Percentiles rank a stretch among this genome's conserved stretches.
Conservation (phyloP, 2,329 filamentous ascomycete species). For the Fusarium chlamydosporum region DNA sequence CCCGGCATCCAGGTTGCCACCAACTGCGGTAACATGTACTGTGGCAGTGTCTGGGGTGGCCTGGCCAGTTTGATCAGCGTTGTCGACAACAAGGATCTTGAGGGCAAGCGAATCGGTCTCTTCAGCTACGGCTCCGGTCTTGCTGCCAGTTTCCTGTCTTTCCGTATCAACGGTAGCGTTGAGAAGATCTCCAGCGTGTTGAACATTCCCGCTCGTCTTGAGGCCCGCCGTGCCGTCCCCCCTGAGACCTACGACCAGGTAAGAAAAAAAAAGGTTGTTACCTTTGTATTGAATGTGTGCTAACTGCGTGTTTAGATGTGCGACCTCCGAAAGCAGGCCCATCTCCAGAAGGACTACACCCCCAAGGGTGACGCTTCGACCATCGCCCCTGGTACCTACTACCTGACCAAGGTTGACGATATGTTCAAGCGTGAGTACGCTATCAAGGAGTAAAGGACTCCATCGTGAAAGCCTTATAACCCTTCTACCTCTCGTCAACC, state of each 20-base stretch:
- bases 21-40: conserved; percentile 79
- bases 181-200: conserved; percentile 76
- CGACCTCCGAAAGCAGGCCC: conserved; percentile 83
- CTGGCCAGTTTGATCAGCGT: conserved; percentile 78
- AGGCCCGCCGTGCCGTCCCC: conserved; percentile 73
- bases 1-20: conserved; percentile 82
- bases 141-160: conserved; percentile 78
- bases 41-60: conserved; percentile 81
- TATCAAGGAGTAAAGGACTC: conserved; percentile 74
- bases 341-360: conserved; percentile 83
- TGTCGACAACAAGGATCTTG: conserved; percentile 72
- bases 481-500: conserved; percentile 39
- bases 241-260: conserved; percentile 82
- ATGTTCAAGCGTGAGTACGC: conserved; percentile 88
- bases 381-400: conserved; percentile 78
- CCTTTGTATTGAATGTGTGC: conserved; percentile 23
- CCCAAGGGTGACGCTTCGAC: conserved; percentile 78
- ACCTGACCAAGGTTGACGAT: conserved; percentile 83
- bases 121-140: conserved; percentile 87
- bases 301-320: conserved; percentile 72
- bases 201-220: conserved; percentile 77
- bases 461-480: conserved; percentile 17
- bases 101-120: conserved; percentile 80
- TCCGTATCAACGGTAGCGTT: conserved; percentile 80
- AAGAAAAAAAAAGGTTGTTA: conserved; percentile 55